phyloP scores from a whole-genome alignment of 345 rosid genomes.

The Populus deltoides region DNA sequence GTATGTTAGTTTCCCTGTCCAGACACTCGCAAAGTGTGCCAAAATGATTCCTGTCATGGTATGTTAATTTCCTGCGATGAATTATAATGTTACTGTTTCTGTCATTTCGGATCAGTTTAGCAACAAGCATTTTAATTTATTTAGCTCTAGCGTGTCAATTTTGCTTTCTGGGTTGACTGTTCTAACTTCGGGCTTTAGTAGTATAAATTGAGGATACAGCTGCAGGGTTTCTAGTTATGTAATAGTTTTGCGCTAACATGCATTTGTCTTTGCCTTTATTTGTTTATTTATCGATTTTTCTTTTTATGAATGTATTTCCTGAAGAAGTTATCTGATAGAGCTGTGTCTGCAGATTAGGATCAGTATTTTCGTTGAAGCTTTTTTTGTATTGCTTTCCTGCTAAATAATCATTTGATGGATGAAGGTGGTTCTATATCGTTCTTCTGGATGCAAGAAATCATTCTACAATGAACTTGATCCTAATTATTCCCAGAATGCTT shows the following conservation, averaged over 20 bases:
- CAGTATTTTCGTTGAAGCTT: not conserved
- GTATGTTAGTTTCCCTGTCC: slow-evolving; percentile 94
- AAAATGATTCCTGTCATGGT: slow-evolving; percentile 99
- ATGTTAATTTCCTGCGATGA: slow-evolving; percentile 37
- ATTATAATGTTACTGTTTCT: not conserved
- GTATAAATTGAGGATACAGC: no score
- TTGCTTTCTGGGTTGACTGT: no score
- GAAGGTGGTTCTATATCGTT: not conserved
- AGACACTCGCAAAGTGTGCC: slow-evolving; percentile 92
- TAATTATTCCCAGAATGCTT: not conserved
- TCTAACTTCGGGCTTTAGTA: no score
- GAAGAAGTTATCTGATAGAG: not conserved
- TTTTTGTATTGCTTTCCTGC: not conserved
- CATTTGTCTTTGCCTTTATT: not conserved
- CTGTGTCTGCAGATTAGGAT: not conserved
- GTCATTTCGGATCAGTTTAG: no score
- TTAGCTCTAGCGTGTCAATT: no score
- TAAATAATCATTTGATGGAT: not conserved
- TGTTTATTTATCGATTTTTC: not conserved
- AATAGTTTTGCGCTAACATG: no score
- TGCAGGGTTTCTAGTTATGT: no score
- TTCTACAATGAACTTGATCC: not conserved
- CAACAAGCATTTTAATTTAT: no score
- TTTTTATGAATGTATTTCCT: not conserved
- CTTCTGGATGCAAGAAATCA: not conserved